Conservation (phyloP, 2,329 filamentous ascomycete species). For the Penicillium occitanis region DNA sequence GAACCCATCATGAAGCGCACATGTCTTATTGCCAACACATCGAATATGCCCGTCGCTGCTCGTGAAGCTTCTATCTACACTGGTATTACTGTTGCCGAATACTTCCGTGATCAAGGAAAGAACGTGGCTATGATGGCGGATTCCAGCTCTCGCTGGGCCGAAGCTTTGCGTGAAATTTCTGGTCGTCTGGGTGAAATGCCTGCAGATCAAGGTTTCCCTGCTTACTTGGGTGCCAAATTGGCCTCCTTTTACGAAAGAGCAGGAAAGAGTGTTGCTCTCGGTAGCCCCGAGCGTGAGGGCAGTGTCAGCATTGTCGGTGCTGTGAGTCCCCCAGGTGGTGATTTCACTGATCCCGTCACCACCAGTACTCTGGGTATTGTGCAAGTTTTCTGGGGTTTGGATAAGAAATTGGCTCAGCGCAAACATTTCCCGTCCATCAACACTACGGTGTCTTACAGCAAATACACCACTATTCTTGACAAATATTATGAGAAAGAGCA, state of each 20-base stretch:
- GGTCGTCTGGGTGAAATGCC: constrained; percentile 99
- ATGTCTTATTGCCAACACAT: constrained; percentile 96
- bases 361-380: constrained; percentile 92
- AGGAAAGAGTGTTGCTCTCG: constrained; percentile 79
- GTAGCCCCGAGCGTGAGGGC: constrained; percentile 82
- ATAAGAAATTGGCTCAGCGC: constrained; percentile 98
- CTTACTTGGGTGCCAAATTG: constrained; percentile 93
- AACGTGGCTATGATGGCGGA: constrained; percentile 99
- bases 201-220: constrained; percentile 98
- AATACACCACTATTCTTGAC: constrained; percentile 86
- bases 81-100: constrained; percentile 90
- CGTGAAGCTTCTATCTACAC: constrained; percentile 99
- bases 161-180: constrained; percentile 96
- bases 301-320: constrained; percentile 98
- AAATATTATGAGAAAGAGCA: constrained; percentile 92
- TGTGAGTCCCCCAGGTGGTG: constrained; percentile 94
- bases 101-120: constrained; percentile 96
- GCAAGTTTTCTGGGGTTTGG: constrained; percentile 98
- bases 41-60: constrained; percentile 98
- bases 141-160: constrained; percentile 96
- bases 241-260: constrained; percentile 99
- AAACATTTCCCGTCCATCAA: constrained; percentile 99
- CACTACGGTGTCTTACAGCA: constrained; percentile 90
- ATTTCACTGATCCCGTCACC: constrained; percentile 98
- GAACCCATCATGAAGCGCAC: constrained; percentile 99